Evolutionary conservation across 495 filamentous ascomycete genomes (phyloP).

Genomic region (Mytilinidion resinicola): DNA sequence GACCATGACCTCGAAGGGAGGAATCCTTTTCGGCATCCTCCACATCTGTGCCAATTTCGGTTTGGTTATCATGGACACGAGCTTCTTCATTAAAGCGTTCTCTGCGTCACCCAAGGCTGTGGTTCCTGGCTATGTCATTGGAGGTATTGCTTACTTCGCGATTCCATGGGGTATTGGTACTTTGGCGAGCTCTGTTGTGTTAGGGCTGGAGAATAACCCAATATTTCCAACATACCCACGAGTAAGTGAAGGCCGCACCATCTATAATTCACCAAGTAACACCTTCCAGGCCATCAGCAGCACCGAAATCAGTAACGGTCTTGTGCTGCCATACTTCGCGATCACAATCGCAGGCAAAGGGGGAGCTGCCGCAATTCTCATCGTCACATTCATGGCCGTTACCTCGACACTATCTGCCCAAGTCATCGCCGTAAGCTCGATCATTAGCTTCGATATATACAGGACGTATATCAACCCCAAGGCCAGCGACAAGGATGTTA

Average conservation of each 20-base stretch:
- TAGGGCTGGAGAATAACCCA: constrained; percentile 40
- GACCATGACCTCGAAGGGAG: constrained; percentile 25
- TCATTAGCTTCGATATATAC: constrained; percentile 40
- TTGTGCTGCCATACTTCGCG: constrained; percentile 42
- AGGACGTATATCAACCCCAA: constrained; percentile 42
- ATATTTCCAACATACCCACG: constrained; percentile 43
- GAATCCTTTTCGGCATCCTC: constrained; percentile 24
- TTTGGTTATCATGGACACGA: constrained; percentile 39
- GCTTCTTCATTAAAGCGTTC: constrained; percentile 46
- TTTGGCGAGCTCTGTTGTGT: constrained; percentile 38
- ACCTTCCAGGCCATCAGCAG: constrained; percentile 36
- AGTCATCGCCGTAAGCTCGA: constrained; percentile 42
- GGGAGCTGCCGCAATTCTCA: constrained; percentile 38
- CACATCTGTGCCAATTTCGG: constrained; percentile 26
- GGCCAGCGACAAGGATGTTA: constrained; percentile 38
- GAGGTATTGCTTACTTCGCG: constrained; percentile 42
- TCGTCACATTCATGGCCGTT: constrained; percentile 45
- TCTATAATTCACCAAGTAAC: neutral
- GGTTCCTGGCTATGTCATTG: constrained; percentile 43
- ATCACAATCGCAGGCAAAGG: constrained; percentile 42
- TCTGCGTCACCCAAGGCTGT: constrained; percentile 37
- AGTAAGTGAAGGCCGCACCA: constrained; percentile 21
- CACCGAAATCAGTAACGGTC: constrained; percentile 37
- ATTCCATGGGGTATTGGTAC: constrained; percentile 44
- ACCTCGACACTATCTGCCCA: constrained; percentile 43